phyloP scores from a whole-genome alignment of 2,329 filamentous ascomycete genomes.

The Cladobotryum mycophilum region DNA sequence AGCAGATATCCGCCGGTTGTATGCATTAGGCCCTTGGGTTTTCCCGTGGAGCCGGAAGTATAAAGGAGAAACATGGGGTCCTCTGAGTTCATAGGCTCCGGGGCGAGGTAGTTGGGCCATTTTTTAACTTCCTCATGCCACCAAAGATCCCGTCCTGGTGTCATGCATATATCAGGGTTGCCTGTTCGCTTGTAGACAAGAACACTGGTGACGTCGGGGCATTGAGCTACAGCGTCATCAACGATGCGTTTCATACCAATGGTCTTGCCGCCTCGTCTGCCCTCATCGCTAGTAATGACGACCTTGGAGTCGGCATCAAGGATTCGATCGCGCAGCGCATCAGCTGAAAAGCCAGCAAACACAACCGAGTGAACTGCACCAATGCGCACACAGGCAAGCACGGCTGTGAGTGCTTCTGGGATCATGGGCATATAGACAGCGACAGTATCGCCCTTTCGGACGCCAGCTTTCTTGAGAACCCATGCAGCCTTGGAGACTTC shows the following conservation, averaged over 20 bases:
- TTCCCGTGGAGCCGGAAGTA: conserved; percentile 94
- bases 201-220: conserved; percentile 79
- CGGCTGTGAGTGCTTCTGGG: no score
- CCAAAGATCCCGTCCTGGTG: conserved; percentile 82
- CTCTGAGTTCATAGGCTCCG: conserved; percentile 84
- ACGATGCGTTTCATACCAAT: conserved; percentile 63
- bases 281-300: conserved; percentile 94
- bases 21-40: conserved; percentile 99
- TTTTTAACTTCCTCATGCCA: conserved; percentile 99
- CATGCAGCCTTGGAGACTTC: no score
- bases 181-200: conserved; percentile 94
- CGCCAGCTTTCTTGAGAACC: no score
- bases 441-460: no score
- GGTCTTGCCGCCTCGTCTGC: conserved; percentile 87
- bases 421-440: no score
- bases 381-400: conserved; percentile 71
- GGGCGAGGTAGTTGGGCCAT: conserved; percentile 86
- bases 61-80: conserved; percentile 97
- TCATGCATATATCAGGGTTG: conserved; percentile 74
- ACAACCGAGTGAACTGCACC: conserved; percentile 98
- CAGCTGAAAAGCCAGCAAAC: conserved; percentile 94
- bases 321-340: conserved; percentile 91
- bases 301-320: conserved; percentile 85
- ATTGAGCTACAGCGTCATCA: conserved; percentile 92
- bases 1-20: conserved; percentile 93